Evolutionary conservation across 2,329 filamentous ascomycete genomes (phyloP).

Genomic region (Lachnellula suecica): DNA sequence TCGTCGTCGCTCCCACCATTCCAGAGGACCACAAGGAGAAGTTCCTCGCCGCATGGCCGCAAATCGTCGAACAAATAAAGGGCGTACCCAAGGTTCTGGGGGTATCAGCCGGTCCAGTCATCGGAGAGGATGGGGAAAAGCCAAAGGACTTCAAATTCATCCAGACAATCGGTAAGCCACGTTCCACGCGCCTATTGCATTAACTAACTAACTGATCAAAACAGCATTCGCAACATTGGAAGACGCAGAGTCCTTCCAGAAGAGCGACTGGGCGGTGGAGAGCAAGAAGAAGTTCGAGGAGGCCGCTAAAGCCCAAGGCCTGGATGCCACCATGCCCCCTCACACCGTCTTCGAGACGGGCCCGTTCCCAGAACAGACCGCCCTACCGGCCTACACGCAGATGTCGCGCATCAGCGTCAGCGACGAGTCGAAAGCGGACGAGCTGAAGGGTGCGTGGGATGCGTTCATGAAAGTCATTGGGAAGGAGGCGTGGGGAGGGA

Average conservation of each 20-base stretch:
- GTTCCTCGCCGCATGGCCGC: constrained; percentile 10
- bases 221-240: constrained; percentile 14
- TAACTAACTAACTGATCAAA: neutral
- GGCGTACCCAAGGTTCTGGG: constrained; percentile 8
- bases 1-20: constrained; percentile 13
- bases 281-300: constrained; percentile 2
- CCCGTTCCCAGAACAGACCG: constrained; percentile 7
- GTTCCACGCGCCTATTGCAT: too few relatives aligned
- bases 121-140: constrained; percentile 7
- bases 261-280: constrained; percentile 5
- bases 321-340: neutral
- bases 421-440: constrained; percentile 3
- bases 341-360: constrained; percentile 6
- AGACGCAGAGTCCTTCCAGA: constrained; percentile 15
- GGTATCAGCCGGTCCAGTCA: constrained; percentile 11
- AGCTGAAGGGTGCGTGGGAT: constrained; percentile 13
- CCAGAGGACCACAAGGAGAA: constrained; percentile 11
- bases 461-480: constrained; percentile 8
- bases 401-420: constrained; percentile 8
- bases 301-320: constrained; percentile 2
- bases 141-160: constrained; percentile 15
- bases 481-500: constrained; percentile 13
- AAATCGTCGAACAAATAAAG: constrained; percentile 11
- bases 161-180: constrained; percentile 17
- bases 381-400: constrained; percentile 7